These are phyloP conservation scores for Eucalyptus caleyi DNA, from an alignment of 345 rosid species.

Conservation along the genomic window DNA sequence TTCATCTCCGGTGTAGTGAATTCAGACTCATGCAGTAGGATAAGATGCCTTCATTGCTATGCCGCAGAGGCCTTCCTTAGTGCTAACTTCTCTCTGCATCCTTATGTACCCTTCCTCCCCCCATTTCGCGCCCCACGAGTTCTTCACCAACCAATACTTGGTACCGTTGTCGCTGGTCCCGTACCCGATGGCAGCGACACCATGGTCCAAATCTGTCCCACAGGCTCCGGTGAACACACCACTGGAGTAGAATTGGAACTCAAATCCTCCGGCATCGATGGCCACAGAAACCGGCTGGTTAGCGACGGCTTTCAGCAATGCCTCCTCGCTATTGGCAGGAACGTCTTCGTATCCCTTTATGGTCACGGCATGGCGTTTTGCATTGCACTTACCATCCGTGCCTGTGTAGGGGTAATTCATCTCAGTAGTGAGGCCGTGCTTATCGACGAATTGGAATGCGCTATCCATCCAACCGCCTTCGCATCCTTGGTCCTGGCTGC, in stretches of 20 bases:
- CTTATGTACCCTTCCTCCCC: conserved; percentile 30
- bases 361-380: neutral
- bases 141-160: conserved; percentile 33
- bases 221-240: conserved; percentile 17
- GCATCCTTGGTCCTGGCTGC: neutral
- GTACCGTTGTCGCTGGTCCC: neutral
- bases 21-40: conserved; percentile 1
- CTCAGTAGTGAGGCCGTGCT: conserved; percentile 7
- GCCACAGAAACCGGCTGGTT: neutral
- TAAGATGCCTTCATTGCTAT: conserved; percentile 26
- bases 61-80: conserved; percentile 17
- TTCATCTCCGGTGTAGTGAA: neutral
- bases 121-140: conserved; percentile 30
- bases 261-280: neutral
- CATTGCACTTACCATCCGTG: conserved; percentile 8
- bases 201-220: conserved; percentile 15
- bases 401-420: conserved; percentile 11
- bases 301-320: neutral
- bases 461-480: conserved; percentile 21
- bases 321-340: neutral
- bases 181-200: conserved; percentile 17
- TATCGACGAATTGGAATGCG: conserved; percentile 12
- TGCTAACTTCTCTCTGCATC: conserved; percentile 1
- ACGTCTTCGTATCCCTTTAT: conserved; percentile 14
- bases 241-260: neutral